Percentiles rank a stretch among this genome's conserved stretches.
These are phyloP conservation scores for Inga oerstediana DNA, from an alignment of 306 rosid species.

Conservation along the genomic window DNA sequence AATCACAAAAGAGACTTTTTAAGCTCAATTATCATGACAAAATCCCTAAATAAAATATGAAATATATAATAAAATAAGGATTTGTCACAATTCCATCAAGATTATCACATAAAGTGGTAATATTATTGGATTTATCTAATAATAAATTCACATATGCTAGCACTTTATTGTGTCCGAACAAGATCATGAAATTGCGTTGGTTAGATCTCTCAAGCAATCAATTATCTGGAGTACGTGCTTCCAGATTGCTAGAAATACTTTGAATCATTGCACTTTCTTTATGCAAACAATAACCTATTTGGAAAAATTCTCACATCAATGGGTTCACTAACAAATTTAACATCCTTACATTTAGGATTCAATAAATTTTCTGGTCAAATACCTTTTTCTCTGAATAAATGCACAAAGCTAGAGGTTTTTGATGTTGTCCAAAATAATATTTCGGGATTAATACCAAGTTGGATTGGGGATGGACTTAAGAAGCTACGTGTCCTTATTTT, in stretches of 20 bases:
- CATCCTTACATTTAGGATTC: not conserved
- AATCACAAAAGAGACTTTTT: too few relatives aligned
- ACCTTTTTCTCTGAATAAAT: not conserved
- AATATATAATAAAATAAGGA: too few relatives aligned
- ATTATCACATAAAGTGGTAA: not conserved
- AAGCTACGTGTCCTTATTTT: not conserved
- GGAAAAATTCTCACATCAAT: constrained; percentile 8
- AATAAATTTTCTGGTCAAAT: constrained; percentile 14
- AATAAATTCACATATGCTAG: not conserved
- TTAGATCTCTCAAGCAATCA: not conserved
- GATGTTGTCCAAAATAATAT: not conserved
- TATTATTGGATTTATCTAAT: not conserved
- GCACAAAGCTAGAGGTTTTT: fast-evolving
- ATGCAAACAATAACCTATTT: not conserved
- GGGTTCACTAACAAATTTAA: not conserved
- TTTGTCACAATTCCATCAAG: not conserved
- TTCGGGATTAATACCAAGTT: not conserved
- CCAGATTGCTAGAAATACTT: not conserved
- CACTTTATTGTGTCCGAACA: not conserved
- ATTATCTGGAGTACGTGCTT: not conserved
- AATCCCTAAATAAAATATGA: too few relatives aligned
- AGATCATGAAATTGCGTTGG: fast-evolving
- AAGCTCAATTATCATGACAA: too few relatives aligned
- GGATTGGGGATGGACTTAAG: not conserved
- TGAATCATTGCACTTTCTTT: not conserved